Base-by-base conservation (phyloP, 73 alveolate genomes). In the Paraurostyla sp. region DNA sequence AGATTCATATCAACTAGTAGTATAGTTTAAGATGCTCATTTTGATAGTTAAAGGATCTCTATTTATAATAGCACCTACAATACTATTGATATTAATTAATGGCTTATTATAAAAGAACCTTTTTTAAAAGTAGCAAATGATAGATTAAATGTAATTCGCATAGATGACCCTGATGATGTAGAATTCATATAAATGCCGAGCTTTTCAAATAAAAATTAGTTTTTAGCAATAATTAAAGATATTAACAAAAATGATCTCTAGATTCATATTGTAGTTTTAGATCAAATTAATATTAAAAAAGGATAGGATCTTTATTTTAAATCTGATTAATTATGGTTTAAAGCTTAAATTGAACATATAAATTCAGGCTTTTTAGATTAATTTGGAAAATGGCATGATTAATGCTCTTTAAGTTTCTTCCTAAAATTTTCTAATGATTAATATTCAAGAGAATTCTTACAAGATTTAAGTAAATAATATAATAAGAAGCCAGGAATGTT, bases 91-190 rank as follows among this genome's bases (percentile, higher is more conserved):
- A 46, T 15, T 15, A 46, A 46, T 18, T 46, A 46, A 46, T 56
- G 73, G 73, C 22, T 56, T 13, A 23, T 23, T 36, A 56, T 56
- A 56, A 56, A 56, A 23, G 73, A 56, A 56, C 73, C 73, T 13
- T 56, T 56, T 56, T 11, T 16, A 16, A 56, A 56, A 23, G 15
- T 56, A 11, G 73, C 73, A 16, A 16, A 56, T 13, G 73, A 56
- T 56, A 32, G 73, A 9, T 23, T 16, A 56, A 56, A 56, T 56
- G 36, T 56, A 11, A 56, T 56, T 13, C 23, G 22, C 15, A 23
- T 56, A 13, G 73, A 56, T 56, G 36, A 56, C 22, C 73, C 73
- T 23, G 23, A 56, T 56, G 73, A 56, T 56, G 22, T 56, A 13
- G 36, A 56, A 56, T 56, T 56, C 73, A 16, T 56, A 23, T 9